Evolutionary conservation across 768 basidiomycete species (phyloP), one percentile per base, ranked within the genome.

Genomic region (Collybia sordida): DNA sequence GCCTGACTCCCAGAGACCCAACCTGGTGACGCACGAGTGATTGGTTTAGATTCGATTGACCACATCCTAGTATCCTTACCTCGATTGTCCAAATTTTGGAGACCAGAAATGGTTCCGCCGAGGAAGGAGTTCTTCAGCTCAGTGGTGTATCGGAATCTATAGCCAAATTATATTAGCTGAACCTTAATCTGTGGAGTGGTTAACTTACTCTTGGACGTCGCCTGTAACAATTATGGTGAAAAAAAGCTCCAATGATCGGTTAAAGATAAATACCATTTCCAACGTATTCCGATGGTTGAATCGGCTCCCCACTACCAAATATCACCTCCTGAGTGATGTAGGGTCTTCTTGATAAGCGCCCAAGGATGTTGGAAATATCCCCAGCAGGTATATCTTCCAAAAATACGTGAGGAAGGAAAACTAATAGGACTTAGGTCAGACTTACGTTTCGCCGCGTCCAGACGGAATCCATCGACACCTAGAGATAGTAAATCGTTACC

Each of bases 301-400:
- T 63, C 2, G 80, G 72, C 50, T 85, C 75, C 0, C 80, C 82
- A 0, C 64, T 42, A 11, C 76, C 75, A 24, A 69, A 83, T n/a
- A 75, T 74, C 21, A 77, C 75, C 59, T 87, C 86, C 59, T 87
- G 86, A 0, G 84, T 83, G 36, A 87, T 77, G 57, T 86, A 87
- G 0, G 78, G 76, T 4, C 27, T 59, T 2, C 51, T 50, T 0
- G 64, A 65, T 9, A 87, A 64, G 6, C 74, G 69, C 3, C 69
- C 58, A 2, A 74, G 55, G 55, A 86, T 87, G 57, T 80, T 81
- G 3, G 72, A 64, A 25, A 87, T 72, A 59, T 85, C 83, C 0
- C 50, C 59, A 0, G 77, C 65, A 2, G 77, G 59, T 1, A 88
- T 85, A 52, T 84, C 84, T 86, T 44, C 15, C 9, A 3, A 34